These are phyloP conservation scores for Tolypocladium guangdongense DNA, from an alignment of 2,329 filamentous ascomycete species.

Conservation along the genomic window DNA sequence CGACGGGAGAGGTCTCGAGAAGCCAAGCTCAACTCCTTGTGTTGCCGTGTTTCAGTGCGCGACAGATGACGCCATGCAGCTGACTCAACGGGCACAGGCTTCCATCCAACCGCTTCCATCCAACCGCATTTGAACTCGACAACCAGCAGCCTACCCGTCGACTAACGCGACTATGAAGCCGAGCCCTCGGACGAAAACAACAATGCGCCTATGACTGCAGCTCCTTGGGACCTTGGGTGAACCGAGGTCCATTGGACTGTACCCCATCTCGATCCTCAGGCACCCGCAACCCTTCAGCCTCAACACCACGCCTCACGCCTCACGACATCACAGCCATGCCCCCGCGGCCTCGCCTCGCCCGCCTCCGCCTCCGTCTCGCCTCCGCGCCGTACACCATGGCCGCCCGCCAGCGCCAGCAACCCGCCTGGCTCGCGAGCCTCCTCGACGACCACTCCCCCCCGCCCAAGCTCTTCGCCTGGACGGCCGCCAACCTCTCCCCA, in stretches of 20 bases:
- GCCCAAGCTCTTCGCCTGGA: slow-evolving; percentile 27
- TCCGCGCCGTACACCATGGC: background rate
- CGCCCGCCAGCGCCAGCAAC: background rate
- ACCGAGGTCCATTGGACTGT: background rate
- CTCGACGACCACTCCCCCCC: slow-evolving; percentile 14
- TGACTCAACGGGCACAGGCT: too few species aligned
- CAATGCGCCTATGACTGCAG: background rate
- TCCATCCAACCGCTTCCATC: too few species aligned
- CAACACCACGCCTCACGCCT: too few species aligned
- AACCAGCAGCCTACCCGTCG: background rate
- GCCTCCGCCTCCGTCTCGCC: background rate
- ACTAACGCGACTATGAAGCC: too few species aligned
- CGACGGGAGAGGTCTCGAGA: too few species aligned
- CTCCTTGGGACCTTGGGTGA: background rate
- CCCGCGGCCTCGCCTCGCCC: background rate
- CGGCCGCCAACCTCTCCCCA: slow-evolving; percentile 15
- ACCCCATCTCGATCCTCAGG: too few species aligned
- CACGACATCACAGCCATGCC: background rate
- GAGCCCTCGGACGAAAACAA: too few species aligned
- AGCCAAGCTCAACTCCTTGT: too few species aligned
- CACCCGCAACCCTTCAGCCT: too few species aligned
- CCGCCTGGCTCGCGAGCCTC: slow-evolving; percentile 22
- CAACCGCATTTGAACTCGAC: background rate
- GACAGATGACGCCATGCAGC: too few species aligned
- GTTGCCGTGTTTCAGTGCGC: too few species aligned